Evolutionary conservation across 441 rosid genomes (phyloP).

Genomic region (Cnidoscolus chayamansa): DNA sequence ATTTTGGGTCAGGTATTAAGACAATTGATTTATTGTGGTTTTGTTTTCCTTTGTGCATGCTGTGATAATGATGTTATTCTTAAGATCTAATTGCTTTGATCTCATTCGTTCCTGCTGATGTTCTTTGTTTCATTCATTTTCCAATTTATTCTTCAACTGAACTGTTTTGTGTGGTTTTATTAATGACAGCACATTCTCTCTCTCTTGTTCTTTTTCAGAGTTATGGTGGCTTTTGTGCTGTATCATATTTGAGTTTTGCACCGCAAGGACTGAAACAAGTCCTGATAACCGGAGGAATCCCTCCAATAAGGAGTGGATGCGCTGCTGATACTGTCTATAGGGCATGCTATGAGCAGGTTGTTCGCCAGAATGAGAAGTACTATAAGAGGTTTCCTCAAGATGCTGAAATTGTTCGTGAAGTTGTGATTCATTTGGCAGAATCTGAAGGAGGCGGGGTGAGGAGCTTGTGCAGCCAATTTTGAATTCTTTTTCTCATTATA

Average conservation of each 20-base stretch:
- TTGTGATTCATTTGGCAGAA: constrained; percentile 62
- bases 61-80: not conserved
- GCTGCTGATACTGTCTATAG: constrained; percentile 67
- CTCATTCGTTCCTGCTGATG: not conserved
- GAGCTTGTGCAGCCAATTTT: constrained; percentile 16
- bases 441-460: constrained; percentile 88
- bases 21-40: constrained; percentile 11
- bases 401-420: constrained; percentile 55
- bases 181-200: too few species aligned
- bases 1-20: constrained; percentile 79
- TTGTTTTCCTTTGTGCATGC: not conserved
- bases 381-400: constrained; percentile 88
- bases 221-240: constrained; percentile 91
- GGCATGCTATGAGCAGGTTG: constrained; percentile 51
- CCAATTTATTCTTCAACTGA: not conserved
- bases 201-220: constrained; percentile 47
- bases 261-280: constrained; percentile 90
- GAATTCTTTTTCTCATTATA: not conserved
- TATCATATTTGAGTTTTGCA: constrained; percentile 84
- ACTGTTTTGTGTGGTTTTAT: too few species aligned
- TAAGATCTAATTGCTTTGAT: not conserved
- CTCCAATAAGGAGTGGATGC: constrained; percentile 68
- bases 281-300: constrained; percentile 90
- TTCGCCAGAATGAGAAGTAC: constrained; percentile 77
- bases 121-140: constrained; percentile 5